These are phyloP conservation scores for Chondrus crispus DNA, from an alignment of 23 red algal genomes.

Conservation along the genomic window DNA sequence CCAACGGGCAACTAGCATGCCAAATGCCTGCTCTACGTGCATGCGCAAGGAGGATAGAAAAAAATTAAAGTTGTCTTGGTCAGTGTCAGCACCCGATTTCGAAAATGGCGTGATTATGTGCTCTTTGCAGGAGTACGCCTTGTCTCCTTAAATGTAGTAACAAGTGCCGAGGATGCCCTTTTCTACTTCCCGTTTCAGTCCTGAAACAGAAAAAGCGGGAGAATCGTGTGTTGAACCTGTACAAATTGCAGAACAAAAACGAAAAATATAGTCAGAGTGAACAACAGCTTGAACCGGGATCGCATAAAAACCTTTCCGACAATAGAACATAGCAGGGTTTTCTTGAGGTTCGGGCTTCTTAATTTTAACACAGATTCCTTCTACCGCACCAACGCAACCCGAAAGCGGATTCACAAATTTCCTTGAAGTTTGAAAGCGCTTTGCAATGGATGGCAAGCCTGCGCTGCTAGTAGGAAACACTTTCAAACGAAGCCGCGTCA, in stretches of 20 bases:
- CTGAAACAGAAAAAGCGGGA: background rate
- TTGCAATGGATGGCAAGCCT: background rate
- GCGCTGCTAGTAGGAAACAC: background rate
- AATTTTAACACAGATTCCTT: background rate
- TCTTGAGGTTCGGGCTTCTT: background rate
- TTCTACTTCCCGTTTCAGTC: background rate
- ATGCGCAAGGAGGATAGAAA: background rate
- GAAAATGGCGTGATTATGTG: background rate
- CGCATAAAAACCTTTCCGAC: slow-evolving; percentile 19
- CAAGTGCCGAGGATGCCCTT: background rate
- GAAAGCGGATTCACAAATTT: background rate
- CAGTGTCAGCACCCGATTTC: background rate
- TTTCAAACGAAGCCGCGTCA: background rate
- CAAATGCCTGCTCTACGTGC: background rate
- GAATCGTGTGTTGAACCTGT: slow-evolving; percentile 3
- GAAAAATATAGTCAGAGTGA: background rate
- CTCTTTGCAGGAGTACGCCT: background rate
- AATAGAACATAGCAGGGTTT: background rate
- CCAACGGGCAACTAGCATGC: background rate
- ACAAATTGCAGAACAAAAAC: background rate
- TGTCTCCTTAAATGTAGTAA: background rate
- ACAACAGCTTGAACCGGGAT: background rate
- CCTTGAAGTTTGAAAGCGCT: background rate
- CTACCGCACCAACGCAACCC: background rate
- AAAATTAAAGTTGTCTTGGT: background rate